phyloP scores from a whole-genome alignment of 2,329 filamentous ascomycete species.

The Colletotrichum abscissum region DNA sequence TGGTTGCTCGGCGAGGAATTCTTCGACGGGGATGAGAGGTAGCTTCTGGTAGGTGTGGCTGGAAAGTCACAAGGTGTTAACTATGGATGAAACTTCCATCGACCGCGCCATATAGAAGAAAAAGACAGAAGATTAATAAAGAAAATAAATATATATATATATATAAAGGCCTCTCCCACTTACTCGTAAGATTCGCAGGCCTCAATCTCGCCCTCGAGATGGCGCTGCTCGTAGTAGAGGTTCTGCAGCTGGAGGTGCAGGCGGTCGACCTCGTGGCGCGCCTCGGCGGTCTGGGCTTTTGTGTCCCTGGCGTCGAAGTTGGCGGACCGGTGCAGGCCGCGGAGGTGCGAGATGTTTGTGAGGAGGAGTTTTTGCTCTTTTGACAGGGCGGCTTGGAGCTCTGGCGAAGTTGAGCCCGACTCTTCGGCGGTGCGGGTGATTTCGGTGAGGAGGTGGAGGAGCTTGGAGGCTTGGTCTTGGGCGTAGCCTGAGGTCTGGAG shows the following conservation, averaged over 20 bases:
- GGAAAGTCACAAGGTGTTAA: constrained; percentile 4
- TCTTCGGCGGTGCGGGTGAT: constrained; percentile 51
- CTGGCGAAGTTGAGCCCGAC: constrained; percentile 48
- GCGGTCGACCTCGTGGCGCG: constrained; percentile 89
- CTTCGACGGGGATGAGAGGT: constrained; percentile 83
- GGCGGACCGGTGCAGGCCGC: constrained; percentile 85
- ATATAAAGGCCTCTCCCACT: constrained; percentile 51
- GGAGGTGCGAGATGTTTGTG: constrained; percentile 82
- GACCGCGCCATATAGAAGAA: no score
- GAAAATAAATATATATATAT: no score
- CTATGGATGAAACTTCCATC: constrained; percentile 32
- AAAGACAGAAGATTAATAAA: no score
- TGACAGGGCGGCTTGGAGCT: constrained; percentile 69
- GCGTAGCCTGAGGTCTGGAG: constrained; percentile 79
- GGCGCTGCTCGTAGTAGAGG: constrained; percentile 93
- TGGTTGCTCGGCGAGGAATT: constrained; percentile 82
- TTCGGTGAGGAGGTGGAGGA: constrained; percentile 65
- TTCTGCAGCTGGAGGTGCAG: constrained; percentile 95
- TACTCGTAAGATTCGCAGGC: constrained; percentile 94
- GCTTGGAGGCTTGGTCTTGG: constrained; percentile 75
- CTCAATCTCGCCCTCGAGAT: constrained; percentile 88
- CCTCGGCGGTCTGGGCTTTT: constrained; percentile 87
- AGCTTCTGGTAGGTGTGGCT: constrained; percentile 91
- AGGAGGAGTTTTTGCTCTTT: constrained; percentile 84
- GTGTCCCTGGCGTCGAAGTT: constrained; percentile 85